Percentiles rank a stretch among this genome's conserved stretches.
phyloP scores from a whole-genome alignment of 2,329 filamentous ascomycete species.

The Penicillium digitatum region DNA sequence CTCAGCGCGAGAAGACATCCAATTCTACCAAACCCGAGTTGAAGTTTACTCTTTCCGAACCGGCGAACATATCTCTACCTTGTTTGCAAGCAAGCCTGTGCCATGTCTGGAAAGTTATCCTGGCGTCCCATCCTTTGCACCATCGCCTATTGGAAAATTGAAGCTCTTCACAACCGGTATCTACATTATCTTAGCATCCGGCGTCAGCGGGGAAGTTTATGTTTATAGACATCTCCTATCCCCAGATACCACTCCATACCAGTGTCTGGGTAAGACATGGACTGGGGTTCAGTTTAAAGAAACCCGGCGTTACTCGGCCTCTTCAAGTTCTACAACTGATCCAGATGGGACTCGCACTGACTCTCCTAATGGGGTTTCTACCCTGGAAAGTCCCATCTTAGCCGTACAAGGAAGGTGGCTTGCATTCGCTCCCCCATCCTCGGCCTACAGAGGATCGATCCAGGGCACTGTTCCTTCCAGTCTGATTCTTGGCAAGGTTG shows the following conservation, averaged over 20 bases:
- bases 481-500: conserved; percentile 34
- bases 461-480: conserved; percentile 40
- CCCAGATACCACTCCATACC: conserved; percentile 40
- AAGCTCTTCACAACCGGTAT: conserved; percentile 68
- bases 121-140: conserved; percentile 64
- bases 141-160: conserved; percentile 67
- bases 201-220: conserved; percentile 81
- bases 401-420: conserved; percentile 47
- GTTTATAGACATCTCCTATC: conserved; percentile 54
- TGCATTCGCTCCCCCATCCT: conserved; percentile 43
- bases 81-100: conserved; percentile 67
- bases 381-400: conserved; percentile 39
- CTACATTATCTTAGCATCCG: conserved; percentile 71
- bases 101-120: conserved; percentile 53
- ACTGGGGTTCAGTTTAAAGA: conserved; percentile 66
- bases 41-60: conserved; percentile 82
- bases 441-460: conserved; percentile 38
- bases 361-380: conserved; percentile 27
- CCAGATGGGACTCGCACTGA: conserved; percentile 42
- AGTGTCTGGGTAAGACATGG: conserved; percentile 87
- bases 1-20: conserved; percentile 26
- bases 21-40: conserved; percentile 74
- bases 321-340: conserved; percentile 46
- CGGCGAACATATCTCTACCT: conserved; percentile 65
- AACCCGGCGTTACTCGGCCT: conserved; percentile 44